Evolutionary conservation across 441 rosid species (phyloP).

Genomic region (Cnidoscolus chayamansa): DNA sequence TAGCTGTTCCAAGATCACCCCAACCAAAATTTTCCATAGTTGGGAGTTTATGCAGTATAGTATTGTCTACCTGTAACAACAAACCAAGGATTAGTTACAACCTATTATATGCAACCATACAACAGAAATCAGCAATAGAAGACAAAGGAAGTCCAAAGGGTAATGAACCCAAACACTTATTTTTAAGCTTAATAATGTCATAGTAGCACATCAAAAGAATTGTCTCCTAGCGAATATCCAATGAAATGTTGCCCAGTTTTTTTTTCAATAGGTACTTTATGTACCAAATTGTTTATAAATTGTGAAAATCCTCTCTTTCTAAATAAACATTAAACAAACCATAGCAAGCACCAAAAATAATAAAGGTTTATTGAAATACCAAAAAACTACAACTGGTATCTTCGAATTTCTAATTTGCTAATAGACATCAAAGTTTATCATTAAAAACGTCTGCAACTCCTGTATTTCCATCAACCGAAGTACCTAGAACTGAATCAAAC

Average conservation of each 20-base stretch:
- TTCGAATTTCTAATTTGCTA: background rate
- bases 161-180: background rate
- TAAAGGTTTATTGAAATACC: background rate
- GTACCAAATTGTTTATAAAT: background rate
- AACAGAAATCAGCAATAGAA: background rate
- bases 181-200: too few relatives aligned
- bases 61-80: slow-evolving; percentile 44
- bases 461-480: background rate
- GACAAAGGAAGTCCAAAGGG: background rate
- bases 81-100: slow-evolving; percentile 20
- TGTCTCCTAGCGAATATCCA: too few relatives aligned
- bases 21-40: slow-evolving; percentile 76
- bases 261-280: background rate
- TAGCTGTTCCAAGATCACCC: slow-evolving; percentile 51
- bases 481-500: background rate
- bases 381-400: background rate
- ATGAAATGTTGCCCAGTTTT: too few relatives aligned
- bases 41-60: slow-evolving; percentile 38
- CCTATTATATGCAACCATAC: background rate
- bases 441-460: background rate
- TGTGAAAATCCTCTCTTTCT: background rate
- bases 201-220: too few relatives aligned
- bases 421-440: background rate
- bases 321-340: background rate
- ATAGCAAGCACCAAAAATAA: background rate